Evolutionary conservation across 495 filamentous ascomycete genomes (phyloP).

Genomic region (Hyaloscypha bicolor): DNA sequence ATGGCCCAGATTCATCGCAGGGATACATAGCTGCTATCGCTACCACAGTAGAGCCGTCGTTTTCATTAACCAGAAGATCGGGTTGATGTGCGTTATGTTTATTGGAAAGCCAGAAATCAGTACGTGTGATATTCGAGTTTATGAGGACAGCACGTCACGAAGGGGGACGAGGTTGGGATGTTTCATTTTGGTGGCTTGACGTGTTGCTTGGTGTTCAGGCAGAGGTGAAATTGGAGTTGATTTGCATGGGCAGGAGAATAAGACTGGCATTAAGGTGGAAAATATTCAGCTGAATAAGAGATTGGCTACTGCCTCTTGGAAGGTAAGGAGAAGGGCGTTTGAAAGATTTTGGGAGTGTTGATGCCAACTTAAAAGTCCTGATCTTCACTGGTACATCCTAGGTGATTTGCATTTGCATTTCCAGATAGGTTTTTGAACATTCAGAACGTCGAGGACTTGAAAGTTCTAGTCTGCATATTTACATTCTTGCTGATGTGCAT

Average conservation of each 20-base stretch:
- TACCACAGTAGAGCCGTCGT: constrained; percentile 66
- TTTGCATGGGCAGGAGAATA: constrained; percentile 1
- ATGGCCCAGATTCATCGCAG: constrained; percentile 46
- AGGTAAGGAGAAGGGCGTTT: not conserved
- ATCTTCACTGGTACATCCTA: no score
- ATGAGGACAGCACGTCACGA: constrained; percentile 58
- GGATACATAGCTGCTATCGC: constrained; percentile 61
- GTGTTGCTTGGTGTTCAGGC: constrained; percentile 60
- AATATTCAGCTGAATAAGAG: constrained; percentile 3
- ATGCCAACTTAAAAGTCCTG: no score
- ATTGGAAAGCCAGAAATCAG: constrained; percentile 75
- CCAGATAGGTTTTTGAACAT: no score
- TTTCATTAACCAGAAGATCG: constrained; percentile 65
- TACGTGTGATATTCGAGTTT: constrained; percentile 66
- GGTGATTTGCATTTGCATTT: no score
- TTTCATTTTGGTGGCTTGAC: constrained; percentile 75
- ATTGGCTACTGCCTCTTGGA: not conserved
- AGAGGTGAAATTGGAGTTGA: constrained; percentile 5
- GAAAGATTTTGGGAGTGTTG: no score
- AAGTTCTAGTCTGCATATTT: no score
- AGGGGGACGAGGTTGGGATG: constrained; percentile 69
- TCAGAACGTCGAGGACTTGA: no score
- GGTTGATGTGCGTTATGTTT: constrained; percentile 65
- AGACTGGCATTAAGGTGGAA: not conserved
- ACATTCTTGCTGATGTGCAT: no score